These are phyloP conservation scores for Mucor plumbeus DNA, from an alignment of 371 early-diverging fungal genomes.

Conservation along the genomic window DNA sequence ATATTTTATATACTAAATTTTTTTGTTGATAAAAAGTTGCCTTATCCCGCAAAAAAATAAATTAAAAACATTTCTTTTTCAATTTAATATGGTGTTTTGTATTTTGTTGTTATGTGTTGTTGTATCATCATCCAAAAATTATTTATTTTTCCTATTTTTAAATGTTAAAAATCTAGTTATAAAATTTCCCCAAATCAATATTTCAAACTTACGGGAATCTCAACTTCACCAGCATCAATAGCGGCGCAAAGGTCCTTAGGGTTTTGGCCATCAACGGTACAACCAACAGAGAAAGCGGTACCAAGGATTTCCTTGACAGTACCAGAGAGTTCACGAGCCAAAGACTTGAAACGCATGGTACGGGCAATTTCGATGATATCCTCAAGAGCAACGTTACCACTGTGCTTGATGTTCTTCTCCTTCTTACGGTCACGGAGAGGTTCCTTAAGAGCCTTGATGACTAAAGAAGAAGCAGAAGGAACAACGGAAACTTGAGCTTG, in stretches of 20 bases:
- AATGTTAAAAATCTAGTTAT: too few species aligned
- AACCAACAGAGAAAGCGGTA: conserved; percentile 98
- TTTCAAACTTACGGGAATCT: conserved; percentile 74
- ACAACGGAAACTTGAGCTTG: conserved; percentile 98
- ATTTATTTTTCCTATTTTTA: too few species aligned
- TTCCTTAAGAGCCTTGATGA: conserved; percentile 99
- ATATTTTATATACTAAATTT: neutral
- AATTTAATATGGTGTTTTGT: neutral
- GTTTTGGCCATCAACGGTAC: conserved; percentile 73
- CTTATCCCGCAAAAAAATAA: neutral
- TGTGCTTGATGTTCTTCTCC: conserved; percentile 99
- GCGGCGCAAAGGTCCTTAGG: conserved; percentile 53
- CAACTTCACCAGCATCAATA: conserved; percentile 81
- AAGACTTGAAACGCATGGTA: conserved; percentile 94
- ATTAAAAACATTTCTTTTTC: neutral
- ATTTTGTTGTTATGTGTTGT: neutral
- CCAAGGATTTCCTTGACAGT: conserved; percentile 99
- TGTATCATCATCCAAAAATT: neutral
- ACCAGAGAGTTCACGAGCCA: conserved; percentile 87
- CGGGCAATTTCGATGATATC: conserved; percentile 98
- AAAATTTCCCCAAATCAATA: conserved; percentile 70
- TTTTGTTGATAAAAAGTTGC: neutral
- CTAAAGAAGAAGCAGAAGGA: conserved; percentile 97
- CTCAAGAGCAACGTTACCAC: conserved; percentile 89
- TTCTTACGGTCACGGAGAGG: conserved; percentile 99